Evolutionary conservation across 2,329 filamentous ascomycete species (phyloP).

Genomic region (Penicillium sp.): DNA sequence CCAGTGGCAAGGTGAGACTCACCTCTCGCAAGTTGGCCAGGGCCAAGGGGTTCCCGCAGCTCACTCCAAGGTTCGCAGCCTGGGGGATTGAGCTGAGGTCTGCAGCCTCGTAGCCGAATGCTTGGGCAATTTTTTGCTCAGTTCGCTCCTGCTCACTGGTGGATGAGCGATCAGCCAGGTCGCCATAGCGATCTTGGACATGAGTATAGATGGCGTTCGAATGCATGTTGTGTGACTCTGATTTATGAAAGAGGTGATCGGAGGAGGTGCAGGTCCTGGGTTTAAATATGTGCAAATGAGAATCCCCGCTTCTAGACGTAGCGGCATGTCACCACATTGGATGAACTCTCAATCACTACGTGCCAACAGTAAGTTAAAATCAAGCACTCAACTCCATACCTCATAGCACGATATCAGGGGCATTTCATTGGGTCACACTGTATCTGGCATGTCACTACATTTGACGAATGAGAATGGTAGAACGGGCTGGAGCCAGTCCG

Average conservation of each 20-base stretch:
- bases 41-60: neutral
- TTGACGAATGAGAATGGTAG: neutral
- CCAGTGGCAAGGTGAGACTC: fast-evolving
- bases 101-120: neutral
- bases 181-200: slow-evolving; percentile 2
- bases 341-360: neutral
- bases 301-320: neutral
- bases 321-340: neutral
- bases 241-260: too few species aligned
- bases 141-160: neutral
- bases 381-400: too few species aligned
- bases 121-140: slow-evolving; percentile 1
- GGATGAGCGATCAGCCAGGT: neutral
- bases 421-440: neutral
- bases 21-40: neutral
- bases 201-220: neutral
- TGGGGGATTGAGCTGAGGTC: neutral
- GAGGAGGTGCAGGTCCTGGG: neutral
- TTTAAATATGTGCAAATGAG: neutral
- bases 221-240: neutral
- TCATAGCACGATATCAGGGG: neutral
- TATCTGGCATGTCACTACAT: neutral
- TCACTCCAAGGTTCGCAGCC: neutral
- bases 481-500: neutral
- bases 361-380: neutral